Conservation (phyloP, 2,329 filamentous ascomycete species). For the Clarireedia paspali region DNA sequence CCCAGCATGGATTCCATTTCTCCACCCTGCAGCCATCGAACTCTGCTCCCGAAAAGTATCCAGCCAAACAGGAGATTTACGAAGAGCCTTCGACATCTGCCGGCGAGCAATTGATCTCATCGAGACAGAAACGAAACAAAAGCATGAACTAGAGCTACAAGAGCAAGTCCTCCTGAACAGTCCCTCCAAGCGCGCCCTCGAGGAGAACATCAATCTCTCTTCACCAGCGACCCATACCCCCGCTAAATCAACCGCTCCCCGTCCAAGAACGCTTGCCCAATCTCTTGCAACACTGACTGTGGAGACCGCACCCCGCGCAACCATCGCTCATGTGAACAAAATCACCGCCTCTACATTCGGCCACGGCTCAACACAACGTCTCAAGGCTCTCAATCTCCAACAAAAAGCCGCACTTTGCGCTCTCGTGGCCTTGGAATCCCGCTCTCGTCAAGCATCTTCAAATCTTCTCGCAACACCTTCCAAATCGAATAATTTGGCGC, state of each 20-base stretch:
- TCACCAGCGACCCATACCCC: slow-evolving; percentile 37
- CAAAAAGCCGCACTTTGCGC: slow-evolving; percentile 93
- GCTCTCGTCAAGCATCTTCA: slow-evolving; percentile 47
- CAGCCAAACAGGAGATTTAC: slow-evolving; percentile 85
- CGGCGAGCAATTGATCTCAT: slow-evolving; percentile 82
- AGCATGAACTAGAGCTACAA: slow-evolving; percentile 55
- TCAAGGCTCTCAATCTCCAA: slow-evolving; percentile 85
- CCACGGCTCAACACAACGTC: slow-evolving; percentile 76
- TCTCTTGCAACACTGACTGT: slow-evolving; percentile 53
- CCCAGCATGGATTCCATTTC: slow-evolving; percentile 67
- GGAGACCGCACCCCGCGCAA: slow-evolving; percentile 78
- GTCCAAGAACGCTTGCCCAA: slow-evolving; percentile 37
- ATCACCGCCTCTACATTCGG: slow-evolving; percentile 85
- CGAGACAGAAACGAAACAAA: slow-evolving; percentile 73
- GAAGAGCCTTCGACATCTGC: slow-evolving; percentile 93
- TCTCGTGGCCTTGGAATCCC: slow-evolving; percentile 77
- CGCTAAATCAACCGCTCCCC: slow-evolving; percentile 26
- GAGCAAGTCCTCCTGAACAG: slow-evolving; percentile 50
- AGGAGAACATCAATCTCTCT: slow-evolving; percentile 73
- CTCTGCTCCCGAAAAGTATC: slow-evolving; percentile 93
- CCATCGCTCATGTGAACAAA: slow-evolving; percentile 84
- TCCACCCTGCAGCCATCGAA: slow-evolving; percentile 89
- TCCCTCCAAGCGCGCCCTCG: slow-evolving; percentile 68
- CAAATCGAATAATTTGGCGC: slow-evolving; percentile 54
- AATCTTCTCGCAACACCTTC: slow-evolving; percentile 46